Evolutionary conservation across 140 eudicot species (phyloP).

Genomic region (Oenanthe javanica): DNA sequence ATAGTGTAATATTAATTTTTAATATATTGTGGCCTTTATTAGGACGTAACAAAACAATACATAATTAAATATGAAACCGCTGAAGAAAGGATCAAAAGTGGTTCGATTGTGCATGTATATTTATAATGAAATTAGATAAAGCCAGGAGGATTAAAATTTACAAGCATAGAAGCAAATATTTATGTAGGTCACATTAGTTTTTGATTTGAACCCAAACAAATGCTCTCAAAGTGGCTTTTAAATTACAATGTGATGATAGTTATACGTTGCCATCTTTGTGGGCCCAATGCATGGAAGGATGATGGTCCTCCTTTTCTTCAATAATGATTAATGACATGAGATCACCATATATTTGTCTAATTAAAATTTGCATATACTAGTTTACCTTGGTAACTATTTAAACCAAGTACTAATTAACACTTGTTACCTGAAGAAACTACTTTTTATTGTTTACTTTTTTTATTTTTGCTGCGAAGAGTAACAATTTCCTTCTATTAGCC

Average conservation of each 20-base stretch:
- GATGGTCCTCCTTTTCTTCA: neutral
- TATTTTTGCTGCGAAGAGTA: neutral
- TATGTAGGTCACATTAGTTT: neutral
- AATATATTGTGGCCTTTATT: neutral
- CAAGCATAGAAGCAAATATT: neutral
- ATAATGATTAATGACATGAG: neutral
- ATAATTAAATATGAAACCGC: neutral
- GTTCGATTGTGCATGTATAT: neutral
- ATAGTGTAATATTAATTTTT: neutral
- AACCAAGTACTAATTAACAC: neutral
- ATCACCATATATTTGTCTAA: neutral
- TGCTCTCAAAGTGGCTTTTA: neutral
- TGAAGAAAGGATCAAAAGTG: neutral
- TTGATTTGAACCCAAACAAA: neutral
- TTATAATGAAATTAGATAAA: neutral
- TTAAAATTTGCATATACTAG: neutral
- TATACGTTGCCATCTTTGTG: neutral
- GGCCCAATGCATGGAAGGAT: too few relatives aligned
- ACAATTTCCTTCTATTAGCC: neutral
- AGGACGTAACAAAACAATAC: neutral
- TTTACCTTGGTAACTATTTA: neutral
- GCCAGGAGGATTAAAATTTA: neutral
- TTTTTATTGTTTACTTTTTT: neutral
- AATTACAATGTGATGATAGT: neutral
- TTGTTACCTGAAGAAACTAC: neutral